phyloP scores from a whole-genome alignment of 257 asterid species.

The Salvia splendens region DNA sequence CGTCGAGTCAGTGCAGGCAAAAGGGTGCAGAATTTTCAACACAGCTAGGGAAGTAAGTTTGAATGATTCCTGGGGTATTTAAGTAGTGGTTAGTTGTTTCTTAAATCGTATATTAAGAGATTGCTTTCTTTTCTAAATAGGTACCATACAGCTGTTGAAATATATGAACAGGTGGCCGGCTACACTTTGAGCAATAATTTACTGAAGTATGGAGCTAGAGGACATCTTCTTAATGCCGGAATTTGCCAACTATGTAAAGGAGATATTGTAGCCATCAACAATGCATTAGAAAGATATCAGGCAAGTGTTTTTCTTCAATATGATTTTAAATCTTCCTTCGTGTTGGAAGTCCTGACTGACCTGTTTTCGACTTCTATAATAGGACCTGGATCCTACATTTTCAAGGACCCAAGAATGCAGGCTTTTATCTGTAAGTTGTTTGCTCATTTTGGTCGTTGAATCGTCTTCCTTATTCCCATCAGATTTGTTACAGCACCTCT shows the following conservation, averaged over 20 bases:
- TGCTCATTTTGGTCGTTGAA: constrained; percentile 20
- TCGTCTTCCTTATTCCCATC: background rate
- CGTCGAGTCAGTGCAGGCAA: constrained; percentile 48
- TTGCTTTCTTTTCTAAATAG: constrained; percentile 29
- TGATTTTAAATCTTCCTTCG: background rate
- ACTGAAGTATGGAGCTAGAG: constrained; percentile 45
- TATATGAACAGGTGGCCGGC: constrained; percentile 44
- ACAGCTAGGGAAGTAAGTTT: constrained; percentile 44
- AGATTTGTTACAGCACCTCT: background rate
- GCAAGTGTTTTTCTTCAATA: constrained; percentile 13
- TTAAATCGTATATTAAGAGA: background rate
- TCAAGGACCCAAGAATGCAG: constrained; percentile 46
- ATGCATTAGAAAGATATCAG: constrained; percentile 50
- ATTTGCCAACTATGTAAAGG: constrained; percentile 47
- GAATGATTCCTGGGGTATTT: background rate
- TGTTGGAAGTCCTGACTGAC: constrained; percentile 21
- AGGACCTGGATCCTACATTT: constrained; percentile 55
- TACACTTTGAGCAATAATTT: constrained; percentile 39
- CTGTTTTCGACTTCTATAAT: constrained; percentile 14
- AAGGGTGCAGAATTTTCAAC: constrained; percentile 53
- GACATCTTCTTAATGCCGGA: constrained; percentile 51
- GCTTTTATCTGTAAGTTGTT: constrained; percentile 40
- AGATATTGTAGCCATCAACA: constrained; percentile 43
- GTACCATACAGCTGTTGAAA: constrained; percentile 39
- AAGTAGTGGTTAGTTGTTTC: background rate